Evolutionary conservation across 2,329 filamentous ascomycete genomes (phyloP).

Genomic region (Fusarium pseudograminearum): DNA sequence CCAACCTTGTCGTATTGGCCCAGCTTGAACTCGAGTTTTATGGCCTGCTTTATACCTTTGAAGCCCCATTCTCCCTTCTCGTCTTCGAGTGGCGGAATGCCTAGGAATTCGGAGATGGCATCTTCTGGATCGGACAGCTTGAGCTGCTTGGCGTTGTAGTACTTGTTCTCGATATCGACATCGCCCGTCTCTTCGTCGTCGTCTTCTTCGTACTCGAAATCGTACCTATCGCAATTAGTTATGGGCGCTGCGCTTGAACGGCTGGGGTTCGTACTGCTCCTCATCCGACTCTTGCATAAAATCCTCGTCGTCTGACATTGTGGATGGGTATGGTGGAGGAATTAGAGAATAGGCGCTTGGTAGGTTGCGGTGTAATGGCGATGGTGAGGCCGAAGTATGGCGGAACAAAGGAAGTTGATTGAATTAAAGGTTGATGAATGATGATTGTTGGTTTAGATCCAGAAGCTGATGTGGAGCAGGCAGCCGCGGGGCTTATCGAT

Average conservation of each 20-base stretch:
- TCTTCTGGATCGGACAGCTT: conserved; percentile 88
- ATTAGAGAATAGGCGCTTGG: not conserved
- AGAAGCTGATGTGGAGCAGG: conserved; percentile 44
- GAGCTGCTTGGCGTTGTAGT: conserved; percentile 99
- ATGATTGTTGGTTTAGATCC: conserved; percentile 22
- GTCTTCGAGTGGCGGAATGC: conserved; percentile 82
- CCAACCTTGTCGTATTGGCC: conserved; percentile 83
- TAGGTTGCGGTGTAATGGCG: not conserved
- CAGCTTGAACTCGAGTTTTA: conserved; percentile 96
- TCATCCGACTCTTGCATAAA: conserved; percentile 64
- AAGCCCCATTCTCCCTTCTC: conserved; percentile 99
- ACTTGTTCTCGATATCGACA: conserved; percentile 98
- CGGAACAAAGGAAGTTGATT: conserved; percentile 6
- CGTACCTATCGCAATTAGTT: conserved; percentile 68
- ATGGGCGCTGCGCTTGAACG: conserved; percentile 10
- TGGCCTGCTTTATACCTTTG: conserved; percentile 97
- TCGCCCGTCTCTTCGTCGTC: conserved; percentile 90
- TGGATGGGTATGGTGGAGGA: conserved; percentile 16
- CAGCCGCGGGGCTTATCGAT: conserved; percentile 46
- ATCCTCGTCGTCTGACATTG: conserved; percentile 65
- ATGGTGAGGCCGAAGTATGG: not conserved
- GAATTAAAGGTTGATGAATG: conserved; percentile 24
- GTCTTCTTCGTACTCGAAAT: conserved; percentile 96
- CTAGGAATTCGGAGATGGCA: conserved; percentile 92
- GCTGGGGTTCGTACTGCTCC: conserved; percentile 54